phyloP scores from a whole-genome alignment of 2,329 filamentous ascomycete species.

The Alternaria novae-zelandiae region DNA sequence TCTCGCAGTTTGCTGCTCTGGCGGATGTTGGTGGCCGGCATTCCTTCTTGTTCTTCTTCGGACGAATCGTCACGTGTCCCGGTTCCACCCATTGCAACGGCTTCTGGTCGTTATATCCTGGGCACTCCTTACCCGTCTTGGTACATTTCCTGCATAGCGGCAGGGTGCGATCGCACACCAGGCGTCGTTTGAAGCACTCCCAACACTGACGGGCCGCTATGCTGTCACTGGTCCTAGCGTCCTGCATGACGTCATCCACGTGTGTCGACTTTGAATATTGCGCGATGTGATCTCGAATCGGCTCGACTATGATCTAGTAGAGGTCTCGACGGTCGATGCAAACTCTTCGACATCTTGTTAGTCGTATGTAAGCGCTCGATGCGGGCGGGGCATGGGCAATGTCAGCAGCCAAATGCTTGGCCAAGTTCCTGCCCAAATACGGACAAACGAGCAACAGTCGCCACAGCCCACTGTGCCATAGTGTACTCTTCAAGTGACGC shows the following conservation, averaged over 20 bases:
- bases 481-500: fast-evolving
- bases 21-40: neutral
- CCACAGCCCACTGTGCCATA: neutral
- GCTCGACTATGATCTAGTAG: neutral
- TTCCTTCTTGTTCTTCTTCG: conserved; percentile 3
- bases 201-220: conserved; percentile 34
- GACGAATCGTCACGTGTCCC: conserved; percentile 27
- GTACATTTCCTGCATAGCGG: conserved; percentile 34
- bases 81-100: conserved; percentile 35
- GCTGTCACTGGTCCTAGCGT: neutral
- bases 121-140: conserved; percentile 29
- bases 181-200: conserved; percentile 33
- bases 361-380: neutral
- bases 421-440: neutral
- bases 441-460: neutral
- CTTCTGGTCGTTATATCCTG: conserved; percentile 33
- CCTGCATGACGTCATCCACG: neutral
- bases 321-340: neutral
- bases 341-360: neutral
- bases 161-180: conserved; percentile 35
- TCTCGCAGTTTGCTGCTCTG: neutral
- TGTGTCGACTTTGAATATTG: fast-evolving
- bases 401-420: neutral
- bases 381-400: neutral
- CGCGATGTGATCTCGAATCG: neutral